Percentiles rank a stretch among this genome's conserved stretches.
These are phyloP conservation scores for Saturnispora bothae DNA, from an alignment of 805 yeast genomes.

Conservation along the genomic window DNA sequence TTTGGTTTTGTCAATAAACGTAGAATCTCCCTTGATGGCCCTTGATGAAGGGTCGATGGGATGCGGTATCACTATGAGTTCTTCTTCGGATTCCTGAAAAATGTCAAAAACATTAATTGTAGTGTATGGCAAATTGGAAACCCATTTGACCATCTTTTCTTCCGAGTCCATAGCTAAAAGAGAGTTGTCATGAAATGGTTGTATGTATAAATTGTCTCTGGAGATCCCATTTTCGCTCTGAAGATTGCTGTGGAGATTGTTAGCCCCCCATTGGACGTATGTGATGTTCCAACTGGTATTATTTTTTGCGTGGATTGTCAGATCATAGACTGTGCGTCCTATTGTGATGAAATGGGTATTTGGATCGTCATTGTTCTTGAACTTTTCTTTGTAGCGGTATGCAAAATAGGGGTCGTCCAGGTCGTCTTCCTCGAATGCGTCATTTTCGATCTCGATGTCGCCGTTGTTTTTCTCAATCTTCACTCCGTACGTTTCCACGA, in stretches of 20 bases:
- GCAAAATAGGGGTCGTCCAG: constrained; percentile 3
- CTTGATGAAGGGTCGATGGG: constrained; percentile 33
- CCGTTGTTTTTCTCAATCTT: no score
- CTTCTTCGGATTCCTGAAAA: constrained; percentile 27
- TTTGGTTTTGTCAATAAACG: constrained; percentile 56
- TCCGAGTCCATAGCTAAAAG: constrained; percentile 63
- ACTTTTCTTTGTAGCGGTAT: no score
- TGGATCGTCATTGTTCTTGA: constrained; percentile 10
- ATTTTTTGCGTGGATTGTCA: constrained; percentile 65
- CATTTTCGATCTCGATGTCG: no score
- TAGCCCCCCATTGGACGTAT: constrained; percentile 86
- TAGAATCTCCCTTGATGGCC: constrained; percentile 26
- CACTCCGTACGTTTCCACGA: constrained; percentile 51
- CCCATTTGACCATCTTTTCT: constrained; percentile 72
- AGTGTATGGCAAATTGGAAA: constrained; percentile 57
- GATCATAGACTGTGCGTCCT: constrained; percentile 64
- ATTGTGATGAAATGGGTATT: constrained; percentile 35
- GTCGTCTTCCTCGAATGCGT: constrained; percentile 3
- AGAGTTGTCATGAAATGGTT: constrained; percentile 76
- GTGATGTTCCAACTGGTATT: constrained; percentile 76
- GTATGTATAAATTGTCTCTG: constrained; percentile 63
- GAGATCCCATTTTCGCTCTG: constrained; percentile 43
- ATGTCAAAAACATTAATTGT: constrained; percentile 77
- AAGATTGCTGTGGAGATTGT: constrained; percentile 56
- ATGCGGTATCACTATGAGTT: constrained; percentile 55